Base-by-base conservation (phyloP, 345 rosid species). In the Nephelium lappaceum region DNA sequence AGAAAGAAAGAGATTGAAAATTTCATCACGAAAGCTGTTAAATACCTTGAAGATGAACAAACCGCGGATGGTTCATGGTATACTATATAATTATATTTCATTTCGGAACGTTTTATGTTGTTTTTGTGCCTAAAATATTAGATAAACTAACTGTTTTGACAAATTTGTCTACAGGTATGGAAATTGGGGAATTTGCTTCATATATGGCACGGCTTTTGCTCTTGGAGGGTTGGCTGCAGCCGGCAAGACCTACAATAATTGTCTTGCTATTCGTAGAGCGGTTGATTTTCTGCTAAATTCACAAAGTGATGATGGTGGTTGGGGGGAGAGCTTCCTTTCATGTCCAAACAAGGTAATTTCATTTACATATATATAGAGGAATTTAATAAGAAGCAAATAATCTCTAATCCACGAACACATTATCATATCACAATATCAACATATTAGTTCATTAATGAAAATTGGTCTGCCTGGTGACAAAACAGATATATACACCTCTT, bases 41-140 rank as follows among this genome's bases (percentile, higher is more conserved):
- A 72, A 12, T 92, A 19, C 77, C 67, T 92, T 6, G 86, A 89
- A 71, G 27, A 71, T 58, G 64, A 84, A 62, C 97, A 91, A 83
- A 83, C 38, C 57, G 67, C 79, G 0, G 89, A 91, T 38, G 97
- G 97, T 60, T 89, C 89, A 51, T 92, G 97, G 94, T 89, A 71
- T 10, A 21, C 62, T 45, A 45, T 31, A 3, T 31, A 31, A 31
- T 31, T 31, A 31, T 31, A 31, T 31, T 31, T 31, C 3, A 31
- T 31, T 31, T 31, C 3, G 36, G 36, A 31, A 31, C 36, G 3
- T 31, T 31, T 31, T 31, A 31, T 3, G 36, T 31, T 31, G 36
- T 15, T 15, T 49, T 49, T 14, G 4, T 49, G 55, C 14, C 19
- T 11, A 49, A 11, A 45, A 45, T 11, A 11, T 11, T 42, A 23